These are phyloP conservation scores for Phaeoacremonium minimum DNA, from an alignment of 2,329 filamentous ascomycete genomes.

Conservation along the genomic window DNA sequence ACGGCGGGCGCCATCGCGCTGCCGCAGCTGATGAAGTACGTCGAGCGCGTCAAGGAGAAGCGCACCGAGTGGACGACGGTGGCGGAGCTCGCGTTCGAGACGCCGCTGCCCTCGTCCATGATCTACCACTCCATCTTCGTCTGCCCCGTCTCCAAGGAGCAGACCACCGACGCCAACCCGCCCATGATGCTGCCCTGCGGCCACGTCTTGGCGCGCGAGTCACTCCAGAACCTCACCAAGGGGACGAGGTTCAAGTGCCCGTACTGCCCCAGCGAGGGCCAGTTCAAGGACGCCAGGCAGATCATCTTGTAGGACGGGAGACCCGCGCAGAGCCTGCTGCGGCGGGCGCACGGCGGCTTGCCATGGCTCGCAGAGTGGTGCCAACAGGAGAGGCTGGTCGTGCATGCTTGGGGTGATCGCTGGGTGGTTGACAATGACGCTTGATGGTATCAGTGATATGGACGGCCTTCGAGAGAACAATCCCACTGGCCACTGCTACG, in stretches of 20 bases:
- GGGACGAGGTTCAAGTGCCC: conserved; percentile 86
- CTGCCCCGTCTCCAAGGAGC: conserved; percentile 94
- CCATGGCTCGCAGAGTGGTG: too few species aligned
- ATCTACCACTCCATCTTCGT: conserved; percentile 96
- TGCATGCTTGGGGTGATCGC: too few species aligned
- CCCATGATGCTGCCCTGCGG: conserved; percentile 97
- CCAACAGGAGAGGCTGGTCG: too few species aligned
- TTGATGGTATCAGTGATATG: too few species aligned
- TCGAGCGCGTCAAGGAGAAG: conserved; percentile 80
- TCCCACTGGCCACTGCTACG: too few species aligned
- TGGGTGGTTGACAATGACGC: too few species aligned
- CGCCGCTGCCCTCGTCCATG: conserved; percentile 54
- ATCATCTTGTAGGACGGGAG: conserved; percentile 56
- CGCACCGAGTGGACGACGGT: conserved; percentile 92
- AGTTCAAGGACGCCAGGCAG: conserved; percentile 69
- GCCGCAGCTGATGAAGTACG: conserved; percentile 83
- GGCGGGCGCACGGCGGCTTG: too few species aligned
- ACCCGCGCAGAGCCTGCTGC: too few species aligned
- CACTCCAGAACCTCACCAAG: conserved; percentile 74
- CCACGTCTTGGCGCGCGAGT: conserved; percentile 87
- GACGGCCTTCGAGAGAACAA: too few species aligned
- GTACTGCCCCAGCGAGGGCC: conserved; percentile 85
- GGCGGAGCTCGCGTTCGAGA: conserved; percentile 81
- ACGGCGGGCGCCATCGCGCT: conserved; percentile 91
- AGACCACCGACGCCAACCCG: conserved; percentile 87